Percentiles rank a stretch among this genome's conserved stretches.
phyloP scores from a whole-genome alignment of 768 basidiomycete genomes.

The Tremella mesenterica region DNA sequence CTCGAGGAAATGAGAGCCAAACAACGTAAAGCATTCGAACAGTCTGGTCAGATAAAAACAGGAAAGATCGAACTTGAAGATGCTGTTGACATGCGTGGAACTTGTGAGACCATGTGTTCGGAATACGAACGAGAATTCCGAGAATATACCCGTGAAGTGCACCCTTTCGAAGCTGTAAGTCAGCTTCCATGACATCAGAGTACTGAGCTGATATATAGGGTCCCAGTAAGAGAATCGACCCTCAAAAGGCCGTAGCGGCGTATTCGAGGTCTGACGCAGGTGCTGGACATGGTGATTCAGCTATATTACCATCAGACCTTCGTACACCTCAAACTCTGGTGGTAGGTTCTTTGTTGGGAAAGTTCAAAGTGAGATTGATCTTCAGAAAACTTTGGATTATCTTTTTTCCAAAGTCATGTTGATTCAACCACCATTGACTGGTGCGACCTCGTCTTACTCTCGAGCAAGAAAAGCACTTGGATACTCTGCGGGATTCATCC shows the following conservation, averaged over 20 bases:
- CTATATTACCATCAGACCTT: slow-evolving; percentile 76
- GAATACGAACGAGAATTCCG: slow-evolving; percentile 84
- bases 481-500: slow-evolving; percentile 57
- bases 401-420: slow-evolving; percentile 75
- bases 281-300: slow-evolving; percentile 53
- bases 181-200: slow-evolving; percentile 50
- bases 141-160: slow-evolving; percentile 78
- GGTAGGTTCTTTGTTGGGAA: slow-evolving; percentile 45
- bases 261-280: slow-evolving; percentile 87
- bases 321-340: slow-evolving; percentile 76
- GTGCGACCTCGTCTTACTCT: slow-evolving; percentile 6
- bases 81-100: slow-evolving; percentile 86
- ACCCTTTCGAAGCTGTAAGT: slow-evolving; percentile 41
- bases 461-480: slow-evolving; percentile 47
- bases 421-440: slow-evolving; percentile 48
- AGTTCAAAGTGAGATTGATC: background rate
- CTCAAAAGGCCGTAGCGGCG: slow-evolving; percentile 79
- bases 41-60: slow-evolving; percentile 79
- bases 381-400: slow-evolving; percentile 78
- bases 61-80: slow-evolving; percentile 74
- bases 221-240: slow-evolving; percentile 58
- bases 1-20: slow-evolving; percentile 44
- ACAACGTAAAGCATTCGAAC: slow-evolving; percentile 51
- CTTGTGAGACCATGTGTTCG: slow-evolving; percentile 89
- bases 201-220: slow-evolving; percentile 11